Conservation (phyloP, 768 basidiomycete genomes). For the Trametes cingulata region DNA sequence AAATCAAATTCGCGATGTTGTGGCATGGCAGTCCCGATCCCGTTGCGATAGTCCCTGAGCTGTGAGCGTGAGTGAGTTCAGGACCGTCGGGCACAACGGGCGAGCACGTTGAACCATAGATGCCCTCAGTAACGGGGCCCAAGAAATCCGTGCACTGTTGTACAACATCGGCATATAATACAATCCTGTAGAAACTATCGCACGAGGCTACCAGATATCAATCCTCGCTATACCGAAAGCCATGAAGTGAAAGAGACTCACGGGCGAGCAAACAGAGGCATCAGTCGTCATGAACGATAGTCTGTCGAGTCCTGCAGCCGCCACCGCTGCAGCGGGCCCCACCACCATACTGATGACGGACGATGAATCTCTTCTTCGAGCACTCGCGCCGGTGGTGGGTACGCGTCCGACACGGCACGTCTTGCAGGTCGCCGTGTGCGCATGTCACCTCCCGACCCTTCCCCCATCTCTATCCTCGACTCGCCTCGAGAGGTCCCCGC, state of each 20-base stretch:
- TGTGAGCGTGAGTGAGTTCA: too few species aligned
- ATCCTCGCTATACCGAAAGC: neutral
- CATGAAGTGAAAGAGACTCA: neutral
- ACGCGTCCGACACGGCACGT: neutral
- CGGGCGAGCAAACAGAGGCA: neutral
- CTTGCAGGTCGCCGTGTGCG: neutral
- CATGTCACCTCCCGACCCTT: neutral
- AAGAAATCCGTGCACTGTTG: neutral
- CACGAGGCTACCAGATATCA: neutral
- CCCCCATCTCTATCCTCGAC: neutral
- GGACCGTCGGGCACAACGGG: neutral
- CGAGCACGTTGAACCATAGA: neutral
- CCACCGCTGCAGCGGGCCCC: conserved; percentile 77
- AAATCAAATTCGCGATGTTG: too few species aligned
- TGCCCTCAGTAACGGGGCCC: neutral
- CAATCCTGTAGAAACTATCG: neutral
- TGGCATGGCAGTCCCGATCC: too few species aligned
- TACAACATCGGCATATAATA: neutral
- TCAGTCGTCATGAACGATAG: conserved; percentile 39
- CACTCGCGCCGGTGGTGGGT: conserved; percentile 1
- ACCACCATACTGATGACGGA: conserved; percentile 68
- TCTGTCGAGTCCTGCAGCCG: conserved; percentile 74
- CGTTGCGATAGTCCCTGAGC: too few species aligned
- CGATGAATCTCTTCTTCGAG: conserved; percentile 13
- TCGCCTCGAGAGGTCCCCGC: conserved; percentile 1